Conservation (phyloP, 176 grass and related monocot genomes). For the barley (Hordeum vulgare) region DNA sequence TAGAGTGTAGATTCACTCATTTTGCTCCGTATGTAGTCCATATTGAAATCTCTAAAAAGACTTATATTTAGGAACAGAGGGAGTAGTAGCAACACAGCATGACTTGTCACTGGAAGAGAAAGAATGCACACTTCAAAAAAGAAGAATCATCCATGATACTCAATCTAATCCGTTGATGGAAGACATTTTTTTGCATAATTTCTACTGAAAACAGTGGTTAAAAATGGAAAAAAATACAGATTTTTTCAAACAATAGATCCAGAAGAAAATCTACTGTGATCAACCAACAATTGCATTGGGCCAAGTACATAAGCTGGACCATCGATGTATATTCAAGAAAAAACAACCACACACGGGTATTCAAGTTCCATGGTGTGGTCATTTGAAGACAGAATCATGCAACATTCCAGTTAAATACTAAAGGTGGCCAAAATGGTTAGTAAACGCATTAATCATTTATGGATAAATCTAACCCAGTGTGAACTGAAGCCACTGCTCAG, state of each 20-base stretch:
- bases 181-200: not conserved
- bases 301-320: not conserved
- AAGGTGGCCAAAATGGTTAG: not conserved
- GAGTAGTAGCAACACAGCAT: too few relatives aligned
- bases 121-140: not conserved
- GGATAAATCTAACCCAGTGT: not conserved
- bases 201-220: not conserved
- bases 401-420: not conserved
- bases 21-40: too few relatives aligned
- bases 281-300: not conserved
- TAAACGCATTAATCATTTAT: not conserved
- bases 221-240: not conserved
- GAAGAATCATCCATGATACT: not conserved
- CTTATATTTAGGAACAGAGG: too few relatives aligned
- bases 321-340: slow-evolving; percentile 1
- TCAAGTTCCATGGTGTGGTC: not conserved
- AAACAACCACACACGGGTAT: not conserved
- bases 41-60: too few relatives aligned
- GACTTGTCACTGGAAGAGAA: not conserved
- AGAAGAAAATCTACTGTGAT: slow-evolving; percentile 1
- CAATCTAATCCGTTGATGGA: not conserved
- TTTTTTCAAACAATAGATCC: not conserved
- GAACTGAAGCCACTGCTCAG: not conserved
- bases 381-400: slow-evolving; percentile 4
- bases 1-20: too few relatives aligned